Evolutionary conservation across 176 grass and related monocot species (phyloP), one percentile per base, ranked within the genome.

Genomic region (Olyra latifolia): DNA sequence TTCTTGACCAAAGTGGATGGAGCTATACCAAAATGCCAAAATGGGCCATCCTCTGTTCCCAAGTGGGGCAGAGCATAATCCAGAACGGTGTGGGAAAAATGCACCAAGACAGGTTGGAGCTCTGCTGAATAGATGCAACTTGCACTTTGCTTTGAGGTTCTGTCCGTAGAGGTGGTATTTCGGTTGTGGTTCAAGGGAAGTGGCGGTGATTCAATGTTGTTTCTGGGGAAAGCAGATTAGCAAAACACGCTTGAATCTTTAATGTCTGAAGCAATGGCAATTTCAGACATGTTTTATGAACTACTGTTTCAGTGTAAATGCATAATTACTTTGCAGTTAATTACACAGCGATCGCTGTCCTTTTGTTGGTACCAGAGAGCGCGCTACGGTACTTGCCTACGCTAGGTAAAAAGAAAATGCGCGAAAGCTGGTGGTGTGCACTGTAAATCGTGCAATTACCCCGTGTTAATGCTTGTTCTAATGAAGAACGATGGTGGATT

Each of bases 281-380:
- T 71, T 69, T n/a, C 67, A 68, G 22, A 32, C 61, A n/a, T 50
- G 52, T 43, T 43, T n/a, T 24, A 22, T 66, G 68, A 61, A 39
- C 7, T 77, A 46, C 56, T 83, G 22, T 16, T 11, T 30, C 4
- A 5, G 4, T 16, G 20, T 62, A 53, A 70, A 80, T 69, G 62
- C 35, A 5, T 84, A 28, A 76, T 89, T 70, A 62, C 71, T 75
- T n/a, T 13, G 69, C 38, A 55, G 22, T 71, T 59, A 48, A 48
- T 47, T 10, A 22, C 53, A 11, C 53, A 27, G 47, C 66, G 67
- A 52, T 53, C 23, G 1, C 1, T 45, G 72, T 25, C 57, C 66
- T 62, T 32, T 67, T 14, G 17, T 10, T 11, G 11, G 81, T 68
- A 44, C 39, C 9, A 7, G 7, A 3, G 47, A 25, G 23, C 8